Conservation (phyloP, 225 moss, liverwort and hornwort genomes). For the Sphagnum tenellum region DNA sequence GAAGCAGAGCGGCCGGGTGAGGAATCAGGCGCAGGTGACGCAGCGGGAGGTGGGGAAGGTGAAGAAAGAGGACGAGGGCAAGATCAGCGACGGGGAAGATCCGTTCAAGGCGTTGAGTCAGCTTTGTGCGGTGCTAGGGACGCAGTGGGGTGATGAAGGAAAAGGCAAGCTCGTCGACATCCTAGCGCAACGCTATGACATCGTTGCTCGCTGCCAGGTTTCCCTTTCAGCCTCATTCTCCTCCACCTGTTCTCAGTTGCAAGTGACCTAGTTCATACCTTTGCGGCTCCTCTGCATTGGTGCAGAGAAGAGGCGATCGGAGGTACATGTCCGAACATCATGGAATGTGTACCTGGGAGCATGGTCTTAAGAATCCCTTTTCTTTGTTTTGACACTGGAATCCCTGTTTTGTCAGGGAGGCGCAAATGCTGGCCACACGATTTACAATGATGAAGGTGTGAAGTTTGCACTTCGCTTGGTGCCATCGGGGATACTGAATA, state of each 20-base stretch:
- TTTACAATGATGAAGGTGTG: conserved; percentile 81
- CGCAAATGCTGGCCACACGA: conserved; percentile 95
- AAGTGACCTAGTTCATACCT: not conserved
- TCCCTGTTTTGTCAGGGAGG: conserved; percentile 52
- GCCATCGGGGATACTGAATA: conserved; percentile 92
- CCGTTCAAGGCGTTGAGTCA: conserved; percentile 62
- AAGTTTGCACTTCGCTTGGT: conserved; percentile 91
- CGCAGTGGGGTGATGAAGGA: conserved; percentile 98
- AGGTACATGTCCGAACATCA: not conserved
- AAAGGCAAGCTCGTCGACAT: conserved; percentile 97
- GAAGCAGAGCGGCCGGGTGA: conserved; percentile 8
- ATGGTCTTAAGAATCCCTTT: not conserved
- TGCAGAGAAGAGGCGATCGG: too few relatives aligned
- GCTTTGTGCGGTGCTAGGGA: conserved; percentile 88
- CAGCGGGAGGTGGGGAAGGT: conserved; percentile 30
- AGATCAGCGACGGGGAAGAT: conserved; percentile 11
- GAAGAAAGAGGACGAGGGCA: conserved; percentile 11
- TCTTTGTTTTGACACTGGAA: not conserved
- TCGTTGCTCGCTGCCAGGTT: conserved; percentile 58
- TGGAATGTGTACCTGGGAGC: not conserved
- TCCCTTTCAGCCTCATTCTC: not conserved
- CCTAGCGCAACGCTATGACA: conserved; percentile 68
- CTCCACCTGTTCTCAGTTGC: not conserved
- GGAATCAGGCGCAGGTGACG: conserved; percentile 41
- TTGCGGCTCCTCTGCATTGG: too few relatives aligned